Conservation (phyloP, 345 rosid species). For the Gossypium ekmanianum region DNA sequence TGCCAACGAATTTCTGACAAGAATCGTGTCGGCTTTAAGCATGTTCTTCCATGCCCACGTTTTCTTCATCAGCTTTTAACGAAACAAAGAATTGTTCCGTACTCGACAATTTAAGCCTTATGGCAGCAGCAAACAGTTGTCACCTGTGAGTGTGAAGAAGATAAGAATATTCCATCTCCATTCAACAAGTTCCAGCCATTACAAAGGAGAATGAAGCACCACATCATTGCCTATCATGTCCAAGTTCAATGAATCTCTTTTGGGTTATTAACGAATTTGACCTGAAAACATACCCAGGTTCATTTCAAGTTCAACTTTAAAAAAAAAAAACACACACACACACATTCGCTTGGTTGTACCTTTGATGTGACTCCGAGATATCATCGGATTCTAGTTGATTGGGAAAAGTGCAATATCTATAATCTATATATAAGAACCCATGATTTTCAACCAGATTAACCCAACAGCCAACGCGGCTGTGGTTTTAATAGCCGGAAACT, state of each 20-base stretch:
- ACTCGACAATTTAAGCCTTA: too few relatives aligned
- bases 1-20: too few relatives aligned
- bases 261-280: neutral
- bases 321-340: too few relatives aligned
- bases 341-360: neutral
- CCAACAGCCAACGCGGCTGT: neutral
- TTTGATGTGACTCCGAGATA: neutral
- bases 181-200: neutral
- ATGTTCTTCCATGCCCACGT: too few relatives aligned
- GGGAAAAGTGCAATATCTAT: neutral
- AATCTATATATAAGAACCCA: neutral
- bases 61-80: too few relatives aligned
- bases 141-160: neutral
- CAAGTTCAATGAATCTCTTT: conserved; percentile 9
- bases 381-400: neutral
- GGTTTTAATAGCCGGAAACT: neutral
- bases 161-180: neutral
- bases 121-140: neutral
- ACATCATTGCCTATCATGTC: neutral
- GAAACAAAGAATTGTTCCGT: too few relatives aligned
- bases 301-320: neutral
- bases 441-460: neutral
- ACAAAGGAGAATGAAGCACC: conserved; percentile 8
- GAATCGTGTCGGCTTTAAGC: too few relatives aligned
- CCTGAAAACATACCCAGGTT: neutral